phyloP scores from a whole-genome alignment of 345 rosid species.

The Clausena lansium region DNA sequence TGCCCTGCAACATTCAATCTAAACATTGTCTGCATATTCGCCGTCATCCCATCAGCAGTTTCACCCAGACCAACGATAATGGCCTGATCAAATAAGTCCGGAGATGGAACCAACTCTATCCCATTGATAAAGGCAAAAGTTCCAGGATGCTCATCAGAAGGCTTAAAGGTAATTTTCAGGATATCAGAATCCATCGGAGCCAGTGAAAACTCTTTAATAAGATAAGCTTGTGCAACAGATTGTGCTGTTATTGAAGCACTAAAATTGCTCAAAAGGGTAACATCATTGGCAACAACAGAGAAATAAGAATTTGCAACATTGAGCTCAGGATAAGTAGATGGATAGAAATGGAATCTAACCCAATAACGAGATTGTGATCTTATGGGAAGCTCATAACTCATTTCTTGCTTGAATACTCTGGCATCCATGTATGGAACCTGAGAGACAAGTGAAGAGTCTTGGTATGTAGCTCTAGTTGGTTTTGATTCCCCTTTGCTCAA shows the following conservation, averaged over 20 bases:
- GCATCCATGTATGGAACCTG: slow-evolving; percentile 72
- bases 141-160: slow-evolving; percentile 36
- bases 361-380: slow-evolving; percentile 37
- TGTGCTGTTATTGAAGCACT: slow-evolving; percentile 70
- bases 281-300: slow-evolving; percentile 43
- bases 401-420: slow-evolving; percentile 55
- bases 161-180: slow-evolving; percentile 50
- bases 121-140: slow-evolving; percentile 73
- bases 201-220: slow-evolving; percentile 60
- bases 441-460: slow-evolving; percentile 69
- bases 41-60: slow-evolving; percentile 24
- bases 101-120: slow-evolving; percentile 57
- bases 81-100: slow-evolving; percentile 51
- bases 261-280: slow-evolving; percentile 65
- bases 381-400: slow-evolving; percentile 49
- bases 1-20: slow-evolving; percentile 76
- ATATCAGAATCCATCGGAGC: slow-evolving; percentile 33
- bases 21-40: slow-evolving; percentile 57
- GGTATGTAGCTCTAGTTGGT: slow-evolving; percentile 43
- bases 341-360: slow-evolving; percentile 66
- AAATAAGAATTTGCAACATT: slow-evolving; percentile 54
- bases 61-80: slow-evolving; percentile 52
- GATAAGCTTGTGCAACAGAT: slow-evolving; percentile 66
- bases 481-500: slow-evolving; percentile 33
- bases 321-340: slow-evolving; percentile 48